Evolutionary conservation across 2,329 filamentous ascomycete genomes (phyloP), one percentile per base, ranked within the genome.

Genomic region (Coniochaeta pulveracea): DNA sequence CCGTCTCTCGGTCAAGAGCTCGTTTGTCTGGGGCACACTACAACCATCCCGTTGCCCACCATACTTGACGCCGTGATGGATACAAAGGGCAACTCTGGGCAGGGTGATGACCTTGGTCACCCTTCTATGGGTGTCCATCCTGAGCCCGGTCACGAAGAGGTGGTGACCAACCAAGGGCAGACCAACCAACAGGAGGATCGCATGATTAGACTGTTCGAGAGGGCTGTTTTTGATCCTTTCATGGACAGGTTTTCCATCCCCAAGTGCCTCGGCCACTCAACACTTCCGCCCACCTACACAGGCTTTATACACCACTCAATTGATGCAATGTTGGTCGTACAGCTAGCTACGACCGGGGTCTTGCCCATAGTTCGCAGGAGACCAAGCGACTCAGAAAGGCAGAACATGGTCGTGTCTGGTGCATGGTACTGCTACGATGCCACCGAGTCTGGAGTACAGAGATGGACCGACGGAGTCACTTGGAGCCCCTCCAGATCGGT

Each of bases 401-500:
- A 67, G 16, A 67, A 74, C 14, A 71, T 93, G 33, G 91, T 94
- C 50, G 72, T 72, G 43, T 93, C 85, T 44, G 88, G 88, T 22
- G 80, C 81, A 43, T 73, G 94, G 29, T 91, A 94, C 57, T 84
- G 94, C 43, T 95, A 94, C 54, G 85, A 93, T 49, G 85, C 94
- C 53, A 80, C 85, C 40, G 79, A 84, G 0, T 93, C 86, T 0
- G 85, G 85, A 5, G 93, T 94, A 59, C 93, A 93, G 60, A 71
- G 88, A 36, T 95, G 88, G 88, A 94, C 86, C 0, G 88, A 95
- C 45, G 86, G 88, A 10, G 75, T 89, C 9, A 79, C 80, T 6
- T 95, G 88, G 88, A 93, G 84, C 45, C 88, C 88, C 0, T 93
- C 80, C 54, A 78, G 82, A 11, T n/a, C n/a, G n/a, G 89, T 93